A percentile compares a stretch with the other conserved stretches of the same genome.
Evolutionary conservation across 108 stramenopile species (phyloP).

Genomic region (Stephanodiscus triporus): DNA sequence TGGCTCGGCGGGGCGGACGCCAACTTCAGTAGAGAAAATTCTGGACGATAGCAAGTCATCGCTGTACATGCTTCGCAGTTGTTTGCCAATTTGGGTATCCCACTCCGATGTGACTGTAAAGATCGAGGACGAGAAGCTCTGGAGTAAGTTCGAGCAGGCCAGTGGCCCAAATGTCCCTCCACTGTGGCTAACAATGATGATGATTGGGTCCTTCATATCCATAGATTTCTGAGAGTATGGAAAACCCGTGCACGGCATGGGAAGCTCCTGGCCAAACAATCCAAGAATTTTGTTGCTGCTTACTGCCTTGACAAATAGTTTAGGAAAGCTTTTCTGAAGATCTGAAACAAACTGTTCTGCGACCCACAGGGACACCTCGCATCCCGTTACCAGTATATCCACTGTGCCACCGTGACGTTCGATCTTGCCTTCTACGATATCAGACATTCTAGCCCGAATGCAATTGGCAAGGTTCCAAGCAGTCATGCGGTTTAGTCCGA

Average conservation of each 20-base stretch:
- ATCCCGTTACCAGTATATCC: constrained; percentile 65
- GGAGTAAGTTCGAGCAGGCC: constrained; percentile 47
- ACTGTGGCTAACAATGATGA: constrained; percentile 55
- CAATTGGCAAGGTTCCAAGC: constrained; percentile 58
- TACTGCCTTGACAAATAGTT: constrained; percentile 51
- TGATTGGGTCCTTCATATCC: constrained; percentile 54
- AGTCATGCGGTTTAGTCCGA: constrained; percentile 52
- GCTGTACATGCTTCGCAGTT: constrained; percentile 51
- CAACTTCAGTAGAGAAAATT: constrained; percentile 53
- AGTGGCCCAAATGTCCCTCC: constrained; percentile 56
- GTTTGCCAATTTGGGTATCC: constrained; percentile 60
- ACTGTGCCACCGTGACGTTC: constrained; percentile 33
- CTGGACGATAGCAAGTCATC: constrained; percentile 47
- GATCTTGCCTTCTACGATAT: constrained; percentile 37
- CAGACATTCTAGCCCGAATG: constrained; percentile 42
- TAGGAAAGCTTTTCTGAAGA: constrained; percentile 56
- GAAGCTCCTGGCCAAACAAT: constrained; percentile 56
- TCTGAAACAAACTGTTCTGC: constrained; percentile 68
- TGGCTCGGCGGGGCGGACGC: constrained; percentile 58
- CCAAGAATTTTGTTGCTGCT: constrained; percentile 65
- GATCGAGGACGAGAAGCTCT: constrained; percentile 53
- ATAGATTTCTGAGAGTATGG: constrained; percentile 43
- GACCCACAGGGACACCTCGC: constrained; percentile 67
- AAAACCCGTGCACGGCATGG: constrained; percentile 51
- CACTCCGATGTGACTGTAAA: constrained; percentile 54